phyloP scores from a whole-genome alignment of 2,329 filamentous ascomycete species.

The Catunica adiposa region DNA sequence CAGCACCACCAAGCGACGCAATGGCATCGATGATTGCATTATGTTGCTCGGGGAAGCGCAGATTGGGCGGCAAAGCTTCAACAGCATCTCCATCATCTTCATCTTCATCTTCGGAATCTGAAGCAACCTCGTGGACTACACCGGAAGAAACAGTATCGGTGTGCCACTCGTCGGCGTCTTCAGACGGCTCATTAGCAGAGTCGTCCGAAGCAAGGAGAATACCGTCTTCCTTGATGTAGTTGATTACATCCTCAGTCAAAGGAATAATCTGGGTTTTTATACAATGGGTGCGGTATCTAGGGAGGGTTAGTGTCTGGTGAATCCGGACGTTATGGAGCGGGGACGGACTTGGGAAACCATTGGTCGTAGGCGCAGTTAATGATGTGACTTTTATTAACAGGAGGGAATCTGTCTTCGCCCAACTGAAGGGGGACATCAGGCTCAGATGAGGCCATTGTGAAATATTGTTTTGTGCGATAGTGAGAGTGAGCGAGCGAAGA shows the following conservation, averaged over 20 bases:
- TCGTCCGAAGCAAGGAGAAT: conserved; percentile 70
- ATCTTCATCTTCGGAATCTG: conserved; percentile 24
- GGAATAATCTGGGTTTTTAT: conserved; percentile 77
- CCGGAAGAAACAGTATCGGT: conserved; percentile 16
- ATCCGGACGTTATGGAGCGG: conserved; percentile 12
- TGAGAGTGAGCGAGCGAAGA: background rate
- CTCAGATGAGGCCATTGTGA: conserved; percentile 10
- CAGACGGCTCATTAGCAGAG: conserved; percentile 21
- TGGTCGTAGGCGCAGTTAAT: conserved; percentile 85
- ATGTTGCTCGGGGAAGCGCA: conserved; percentile 56
- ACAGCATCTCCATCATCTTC: conserved; percentile 28
- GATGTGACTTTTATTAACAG: conserved; percentile 72
- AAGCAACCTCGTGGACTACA: conserved; percentile 26
- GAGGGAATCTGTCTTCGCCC: conserved; percentile 50
- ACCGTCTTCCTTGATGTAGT: conserved; percentile 81
- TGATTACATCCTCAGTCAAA: conserved; percentile 56
- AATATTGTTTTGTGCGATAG: background rate
- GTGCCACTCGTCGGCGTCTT: conserved; percentile 38
- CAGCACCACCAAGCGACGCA: conserved; percentile 62
- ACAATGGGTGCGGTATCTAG: conserved; percentile 52
- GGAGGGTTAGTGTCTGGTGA: conserved; percentile 19
- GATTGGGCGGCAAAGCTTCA: conserved; percentile 29
- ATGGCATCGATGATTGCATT: conserved; percentile 61
- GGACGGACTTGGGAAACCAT: conserved; percentile 60
- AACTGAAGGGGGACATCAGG: background rate